These are phyloP conservation scores for Xylaria palmicola DNA, from an alignment of 495 filamentous ascomycete species.

Conservation along the genomic window DNA sequence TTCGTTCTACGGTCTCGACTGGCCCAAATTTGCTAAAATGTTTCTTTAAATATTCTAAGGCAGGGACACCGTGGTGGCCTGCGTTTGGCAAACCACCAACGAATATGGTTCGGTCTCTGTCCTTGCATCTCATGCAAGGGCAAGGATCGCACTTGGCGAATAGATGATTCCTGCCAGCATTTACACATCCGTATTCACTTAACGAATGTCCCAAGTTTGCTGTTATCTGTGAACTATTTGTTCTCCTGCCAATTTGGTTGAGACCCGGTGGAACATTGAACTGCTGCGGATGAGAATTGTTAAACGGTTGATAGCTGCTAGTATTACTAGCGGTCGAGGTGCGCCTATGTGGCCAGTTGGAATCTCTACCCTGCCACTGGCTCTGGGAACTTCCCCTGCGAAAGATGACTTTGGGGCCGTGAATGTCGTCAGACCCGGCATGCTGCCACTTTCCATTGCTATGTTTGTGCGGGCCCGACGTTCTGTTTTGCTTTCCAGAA, in stretches of 20 bases:
- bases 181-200: conserved; percentile 3
- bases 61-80: not conserved
- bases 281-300: not conserved
- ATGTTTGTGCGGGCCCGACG: not conserved
- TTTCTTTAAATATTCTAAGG: not conserved
- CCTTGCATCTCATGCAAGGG: conserved; percentile 1
- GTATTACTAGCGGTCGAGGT: not conserved
- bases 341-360: not conserved
- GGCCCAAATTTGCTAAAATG: conserved; percentile 11
- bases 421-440: conserved; percentile 12
- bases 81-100: conserved; percentile 1
- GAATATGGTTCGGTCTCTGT: conserved; percentile 9
- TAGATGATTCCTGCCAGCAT: not conserved
- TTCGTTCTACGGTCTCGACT: not conserved
- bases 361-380: not conserved
- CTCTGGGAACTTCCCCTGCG: not conserved
- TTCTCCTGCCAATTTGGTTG: not conserved
- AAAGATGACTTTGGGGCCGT: conserved; percentile 21
- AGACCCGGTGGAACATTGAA: not conserved
- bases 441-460: conserved; percentile 16
- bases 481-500: not conserved
- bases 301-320: not conserved
- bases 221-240: not conserved
- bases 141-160: conserved; percentile 17
- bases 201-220: not conserved